phyloP scores from a whole-genome alignment of 306 rosid genomes.

The Castanopsis chinensis region DNA sequence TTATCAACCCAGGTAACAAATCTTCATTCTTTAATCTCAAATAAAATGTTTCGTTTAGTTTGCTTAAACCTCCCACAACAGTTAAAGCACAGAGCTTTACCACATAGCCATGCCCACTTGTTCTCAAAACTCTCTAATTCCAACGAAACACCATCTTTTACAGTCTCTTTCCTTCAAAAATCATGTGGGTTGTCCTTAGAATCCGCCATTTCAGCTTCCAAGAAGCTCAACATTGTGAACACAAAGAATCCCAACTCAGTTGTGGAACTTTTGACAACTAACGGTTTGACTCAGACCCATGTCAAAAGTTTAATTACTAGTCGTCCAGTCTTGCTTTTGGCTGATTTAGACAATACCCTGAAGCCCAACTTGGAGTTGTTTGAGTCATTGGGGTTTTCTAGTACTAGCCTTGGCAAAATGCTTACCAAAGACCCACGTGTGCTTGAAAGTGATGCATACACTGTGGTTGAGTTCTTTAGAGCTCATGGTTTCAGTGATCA shows the following conservation, averaged over 20 bases:
- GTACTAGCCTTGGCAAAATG: conserved; percentile 7
- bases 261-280: conserved; percentile 17
- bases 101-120: not conserved
- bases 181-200: conserved; percentile 32
- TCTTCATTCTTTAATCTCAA: not conserved
- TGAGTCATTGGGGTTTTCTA: conserved; percentile 18
- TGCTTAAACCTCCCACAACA: not conserved
- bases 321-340: conserved; percentile 25
- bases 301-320: conserved; percentile 9
- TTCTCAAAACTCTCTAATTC: not conserved
- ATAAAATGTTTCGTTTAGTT: conserved; percentile 22
- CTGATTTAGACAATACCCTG: conserved; percentile 18
- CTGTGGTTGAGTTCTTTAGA: conserved; percentile 15
- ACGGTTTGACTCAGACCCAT: conserved; percentile 22
- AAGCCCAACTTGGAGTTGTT: conserved; percentile 25
- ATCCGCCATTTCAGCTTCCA: conserved; percentile 21
- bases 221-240: conserved; percentile 6
- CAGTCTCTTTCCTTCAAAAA: conserved; percentile 23
- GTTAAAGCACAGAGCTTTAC: conserved; percentile 1
- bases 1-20: not conserved
- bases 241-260: conserved; percentile 14
- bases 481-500: conserved; percentile 18
- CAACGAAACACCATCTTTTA: not conserved
- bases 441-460: conserved; percentile 4
- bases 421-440: not conserved